Conservation (phyloP, 2,329 filamentous ascomycete species). For the Phialemonium atrogriseum region DNA sequence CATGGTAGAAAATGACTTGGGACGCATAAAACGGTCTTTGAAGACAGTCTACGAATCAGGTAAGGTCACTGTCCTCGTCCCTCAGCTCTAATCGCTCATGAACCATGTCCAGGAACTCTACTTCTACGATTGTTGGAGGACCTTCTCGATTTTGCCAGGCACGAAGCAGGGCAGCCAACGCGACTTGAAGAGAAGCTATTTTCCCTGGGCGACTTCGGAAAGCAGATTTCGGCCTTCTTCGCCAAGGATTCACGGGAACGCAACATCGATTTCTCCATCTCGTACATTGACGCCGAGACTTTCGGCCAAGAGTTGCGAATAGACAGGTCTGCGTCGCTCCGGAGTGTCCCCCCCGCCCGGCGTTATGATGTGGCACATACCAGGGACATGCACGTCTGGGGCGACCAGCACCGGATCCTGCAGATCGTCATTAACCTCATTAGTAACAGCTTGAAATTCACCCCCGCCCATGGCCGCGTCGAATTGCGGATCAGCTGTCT, state of each 20-base stretch:
- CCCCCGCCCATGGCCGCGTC: conserved; percentile 66
- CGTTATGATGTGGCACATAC: conserved; percentile 61
- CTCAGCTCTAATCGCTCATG: conserved; percentile 19
- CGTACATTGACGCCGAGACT: conserved; percentile 50
- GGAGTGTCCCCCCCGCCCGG: conserved; percentile 42
- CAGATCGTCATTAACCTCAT: conserved; percentile 90
- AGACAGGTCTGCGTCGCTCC: conserved; percentile 22
- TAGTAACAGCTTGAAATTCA: conserved; percentile 89
- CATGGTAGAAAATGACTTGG: conserved; percentile 79
- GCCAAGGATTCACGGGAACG: conserved; percentile 81
- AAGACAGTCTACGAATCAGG: conserved; percentile 82
- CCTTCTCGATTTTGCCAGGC: conserved; percentile 86
- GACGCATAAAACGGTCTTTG: conserved; percentile 71
- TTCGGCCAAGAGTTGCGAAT: conserved; percentile 19
- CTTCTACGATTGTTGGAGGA: conserved; percentile 82
- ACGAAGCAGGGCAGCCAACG: conserved; percentile 81
- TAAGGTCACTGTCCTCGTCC: too few relatives aligned
- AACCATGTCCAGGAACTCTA: conserved; percentile 55
- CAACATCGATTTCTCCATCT: conserved; percentile 63
- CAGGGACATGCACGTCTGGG: conserved; percentile 82
- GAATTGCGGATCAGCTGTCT: conserved; percentile 68
- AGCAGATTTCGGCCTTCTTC: conserved; percentile 78
- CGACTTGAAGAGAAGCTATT: conserved; percentile 81
- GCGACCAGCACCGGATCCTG: conserved; percentile 83
- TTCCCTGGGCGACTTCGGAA: conserved; percentile 68